A percentile compares a stretch with the other conserved stretches of the same genome.
phyloP scores from a whole-genome alignment of 192 early-diverging fungal species.

The Diversispora epigaea region DNA sequence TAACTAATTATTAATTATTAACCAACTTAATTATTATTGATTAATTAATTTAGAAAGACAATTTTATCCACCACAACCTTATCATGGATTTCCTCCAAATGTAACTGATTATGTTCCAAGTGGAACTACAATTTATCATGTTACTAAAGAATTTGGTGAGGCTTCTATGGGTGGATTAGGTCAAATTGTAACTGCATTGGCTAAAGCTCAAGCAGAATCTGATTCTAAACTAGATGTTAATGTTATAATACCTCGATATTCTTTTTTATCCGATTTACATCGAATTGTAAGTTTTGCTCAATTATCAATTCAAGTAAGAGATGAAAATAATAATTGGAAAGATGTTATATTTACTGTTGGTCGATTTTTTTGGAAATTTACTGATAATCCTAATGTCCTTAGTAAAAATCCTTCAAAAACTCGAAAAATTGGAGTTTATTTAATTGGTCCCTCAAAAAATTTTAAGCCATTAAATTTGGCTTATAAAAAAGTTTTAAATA shows the following conservation, averaged over 20 bases:
- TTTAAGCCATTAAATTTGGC: slow-evolving; percentile 47
- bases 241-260: slow-evolving; percentile 54
- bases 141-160: slow-evolving; percentile 59
- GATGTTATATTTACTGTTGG: slow-evolving; percentile 41
- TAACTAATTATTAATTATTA: neutral
- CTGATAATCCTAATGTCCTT: slow-evolving; percentile 3
- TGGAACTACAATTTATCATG: slow-evolving; percentile 50
- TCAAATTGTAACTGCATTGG: slow-evolving; percentile 51
- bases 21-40: no score
- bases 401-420: neutral
- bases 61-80: slow-evolving; percentile 21
- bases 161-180: slow-evolving; percentile 58
- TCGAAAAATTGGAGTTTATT: slow-evolving; percentile 41
- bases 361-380: slow-evolving; percentile 37
- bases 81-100: slow-evolving; percentile 43
- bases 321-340: slow-evolving; percentile 37
- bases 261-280: slow-evolving; percentile 39
- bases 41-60: neutral
- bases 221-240: slow-evolving; percentile 43
- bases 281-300: slow-evolving; percentile 29
- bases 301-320: slow-evolving; percentile 42
- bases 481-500: slow-evolving; percentile 37
- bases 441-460: slow-evolving; percentile 49
- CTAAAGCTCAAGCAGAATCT: slow-evolving; percentile 43
- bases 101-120: slow-evolving; percentile 27